phyloP scores from a whole-genome alignment of 176 grass and related monocot genomes.

The Saccharum officinarum region DNA sequence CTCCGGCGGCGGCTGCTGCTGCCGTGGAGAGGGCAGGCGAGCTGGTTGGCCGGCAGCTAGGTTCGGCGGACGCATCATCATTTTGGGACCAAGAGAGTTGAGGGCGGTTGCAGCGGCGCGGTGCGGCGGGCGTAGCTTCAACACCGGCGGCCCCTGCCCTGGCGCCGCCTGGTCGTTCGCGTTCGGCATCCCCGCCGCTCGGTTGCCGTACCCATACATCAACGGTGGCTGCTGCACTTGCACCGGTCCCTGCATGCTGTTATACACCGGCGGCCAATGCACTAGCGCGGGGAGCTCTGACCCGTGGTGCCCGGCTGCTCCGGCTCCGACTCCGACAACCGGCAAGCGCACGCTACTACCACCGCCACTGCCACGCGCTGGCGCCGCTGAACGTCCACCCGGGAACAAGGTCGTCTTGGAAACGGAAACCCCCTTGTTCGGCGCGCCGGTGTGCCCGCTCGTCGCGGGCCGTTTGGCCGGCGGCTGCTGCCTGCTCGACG shows the following conservation, averaged over 20 bases:
- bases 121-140: not conserved
- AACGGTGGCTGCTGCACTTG: not conserved
- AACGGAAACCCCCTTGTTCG: not conserved
- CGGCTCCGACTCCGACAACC: not conserved
- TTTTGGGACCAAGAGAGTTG: not conserved
- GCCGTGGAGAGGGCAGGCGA: not conserved
- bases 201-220: not conserved
- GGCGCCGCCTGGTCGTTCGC: not conserved
- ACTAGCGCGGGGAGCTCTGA: not conserved
- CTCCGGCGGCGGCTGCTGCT: not conserved
- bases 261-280: not conserved
- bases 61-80: not conserved
- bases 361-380: not conserved
- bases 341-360: not conserved
- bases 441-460: not conserved
- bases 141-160: not conserved
- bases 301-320: not conserved
- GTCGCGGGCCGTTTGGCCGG: slow-evolving; percentile 20
- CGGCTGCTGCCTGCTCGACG: not conserved
- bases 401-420: no score
- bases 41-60: not conserved
- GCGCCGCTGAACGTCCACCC: not conserved
- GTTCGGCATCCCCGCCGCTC: not conserved
- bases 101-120: not conserved
- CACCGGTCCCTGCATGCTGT: not conserved